A percentile compares a stretch with the other conserved stretches of the same genome.
Evolutionary conservation across 75 land plant species (phyloP).

Genomic region (Selaginella moellendorffii): DNA sequence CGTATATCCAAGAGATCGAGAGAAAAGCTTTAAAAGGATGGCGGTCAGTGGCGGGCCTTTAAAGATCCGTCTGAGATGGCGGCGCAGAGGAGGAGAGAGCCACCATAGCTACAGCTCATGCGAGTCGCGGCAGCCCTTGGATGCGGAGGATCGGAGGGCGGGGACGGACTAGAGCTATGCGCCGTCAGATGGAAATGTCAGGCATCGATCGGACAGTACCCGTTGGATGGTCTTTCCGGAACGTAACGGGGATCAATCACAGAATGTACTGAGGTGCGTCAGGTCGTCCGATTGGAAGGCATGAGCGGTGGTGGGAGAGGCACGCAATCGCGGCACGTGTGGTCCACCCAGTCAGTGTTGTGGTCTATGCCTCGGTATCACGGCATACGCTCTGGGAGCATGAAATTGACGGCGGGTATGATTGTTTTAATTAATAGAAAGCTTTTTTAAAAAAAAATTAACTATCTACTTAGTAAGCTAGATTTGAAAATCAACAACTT

Average conservation of each 20-base stretch:
- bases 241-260: not conserved
- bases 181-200: not conserved
- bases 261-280: not conserved
- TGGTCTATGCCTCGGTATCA: not conserved
- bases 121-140: not conserved
- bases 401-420: too few species aligned
- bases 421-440: too few species aligned
- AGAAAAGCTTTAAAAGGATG: too few species aligned
- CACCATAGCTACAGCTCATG: not conserved
- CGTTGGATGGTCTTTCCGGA: not conserved
- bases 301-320: not conserved
- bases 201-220: conserved; percentile 1
- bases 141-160: not conserved
- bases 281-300: not conserved
- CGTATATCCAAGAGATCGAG: not conserved
- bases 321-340: not conserved
- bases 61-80: not conserved
- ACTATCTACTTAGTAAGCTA: too few species aligned
- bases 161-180: not conserved
- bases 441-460: too few species aligned
- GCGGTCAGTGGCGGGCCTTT: not conserved
- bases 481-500: too few species aligned
- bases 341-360: not conserved
- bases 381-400: too few species aligned
- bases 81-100: not conserved